These are phyloP conservation scores for Apiotrichum montevideense DNA, from an alignment of 1,284 basidiomycete species.

Conservation along the genomic window DNA sequence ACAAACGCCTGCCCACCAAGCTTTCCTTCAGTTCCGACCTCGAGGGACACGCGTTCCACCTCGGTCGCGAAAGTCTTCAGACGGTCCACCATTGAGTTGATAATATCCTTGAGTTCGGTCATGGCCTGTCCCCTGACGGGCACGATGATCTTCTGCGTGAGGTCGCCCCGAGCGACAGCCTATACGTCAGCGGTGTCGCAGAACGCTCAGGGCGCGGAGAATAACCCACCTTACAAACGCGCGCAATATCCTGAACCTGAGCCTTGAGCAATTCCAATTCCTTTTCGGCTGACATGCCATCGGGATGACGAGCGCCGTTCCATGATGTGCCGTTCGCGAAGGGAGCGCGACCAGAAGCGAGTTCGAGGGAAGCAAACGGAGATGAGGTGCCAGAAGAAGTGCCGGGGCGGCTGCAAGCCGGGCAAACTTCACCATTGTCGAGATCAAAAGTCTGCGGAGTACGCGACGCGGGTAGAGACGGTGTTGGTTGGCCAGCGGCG, in stretches of 20 bases:
- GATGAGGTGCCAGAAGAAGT: conserved; percentile 5
- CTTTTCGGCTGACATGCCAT: conserved; percentile 50
- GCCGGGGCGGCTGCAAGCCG: conserved; percentile 18
- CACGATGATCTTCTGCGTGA: conserved; percentile 93
- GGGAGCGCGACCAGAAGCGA: conserved; percentile 15
- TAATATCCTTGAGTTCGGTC: conserved; percentile 96
- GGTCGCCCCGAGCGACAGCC: conserved; percentile 87
- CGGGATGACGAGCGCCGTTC: conserved; percentile 20
- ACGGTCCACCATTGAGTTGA: conserved; percentile 84
- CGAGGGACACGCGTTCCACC: conserved; percentile 58
- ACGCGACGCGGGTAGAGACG: conserved; percentile 6
- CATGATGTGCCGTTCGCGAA: conserved; percentile 25
- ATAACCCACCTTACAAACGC: conserved; percentile 68
- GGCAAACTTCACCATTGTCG: conserved; percentile 27
- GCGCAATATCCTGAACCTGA: conserved; percentile 82
- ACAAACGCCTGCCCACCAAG: conserved; percentile 88
- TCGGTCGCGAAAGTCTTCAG: conserved; percentile 52
- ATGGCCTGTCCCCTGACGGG: conserved; percentile 94
- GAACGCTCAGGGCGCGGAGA: not conserved
- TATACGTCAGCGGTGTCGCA: conserved; percentile 15
- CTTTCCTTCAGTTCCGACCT: conserved; percentile 91
- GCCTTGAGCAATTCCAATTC: conserved; percentile 76
- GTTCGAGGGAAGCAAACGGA: conserved; percentile 13
- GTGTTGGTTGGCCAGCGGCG: conserved; percentile 6
- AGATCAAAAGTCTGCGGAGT: conserved; percentile 28